phyloP scores from a whole-genome alignment of 2,329 filamentous ascomycete genomes.

The Aspergillus proliferans region DNA sequence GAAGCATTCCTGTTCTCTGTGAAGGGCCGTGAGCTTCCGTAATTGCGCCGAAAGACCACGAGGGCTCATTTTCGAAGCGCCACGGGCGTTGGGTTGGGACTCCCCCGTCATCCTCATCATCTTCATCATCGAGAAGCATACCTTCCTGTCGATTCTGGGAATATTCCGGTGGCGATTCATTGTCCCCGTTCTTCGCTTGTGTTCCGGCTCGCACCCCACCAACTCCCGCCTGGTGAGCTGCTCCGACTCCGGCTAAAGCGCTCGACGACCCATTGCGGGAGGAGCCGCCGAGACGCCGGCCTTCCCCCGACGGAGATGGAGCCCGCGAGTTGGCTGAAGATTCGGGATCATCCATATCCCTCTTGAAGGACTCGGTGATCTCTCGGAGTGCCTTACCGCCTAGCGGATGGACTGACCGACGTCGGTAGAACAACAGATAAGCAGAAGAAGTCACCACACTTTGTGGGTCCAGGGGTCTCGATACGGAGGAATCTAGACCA shows the following conservation, averaged over 20 bases:
- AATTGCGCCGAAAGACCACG: slow-evolving; percentile 34
- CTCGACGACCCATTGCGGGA: slow-evolving; percentile 88
- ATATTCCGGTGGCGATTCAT: slow-evolving; percentile 27
- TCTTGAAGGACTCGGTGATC: slow-evolving; percentile 59
- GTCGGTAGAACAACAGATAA: slow-evolving; percentile 93
- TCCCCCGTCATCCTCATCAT: slow-evolving; percentile 15
- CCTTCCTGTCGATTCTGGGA: slow-evolving; percentile 22
- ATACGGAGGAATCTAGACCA: slow-evolving; percentile 65
- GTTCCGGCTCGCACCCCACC: slow-evolving; percentile 49
- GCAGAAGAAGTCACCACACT: slow-evolving; percentile 68
- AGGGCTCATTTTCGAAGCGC: slow-evolving; percentile 20
- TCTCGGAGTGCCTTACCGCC: slow-evolving; percentile 70
- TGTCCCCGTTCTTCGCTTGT: slow-evolving; percentile 28
- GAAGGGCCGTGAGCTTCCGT: slow-evolving; percentile 23
- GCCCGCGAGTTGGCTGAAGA: slow-evolving; percentile 38
- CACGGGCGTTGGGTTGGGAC: slow-evolving; percentile 19
- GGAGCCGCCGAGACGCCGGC: slow-evolving; percentile 77
- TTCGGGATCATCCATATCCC: slow-evolving; percentile 44
- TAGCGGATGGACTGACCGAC: slow-evolving; percentile 68
- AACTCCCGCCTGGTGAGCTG: slow-evolving; percentile 61
- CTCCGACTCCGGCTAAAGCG: slow-evolving; percentile 72
- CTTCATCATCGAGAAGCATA: slow-evolving; percentile 30
- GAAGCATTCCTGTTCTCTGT: slow-evolving; percentile 22
- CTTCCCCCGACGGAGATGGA: slow-evolving; percentile 66
- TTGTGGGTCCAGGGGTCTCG: slow-evolving; percentile 53